phyloP scores from a whole-genome alignment of 169 alveolate species.

The Plasmodium gonderi region DNA sequence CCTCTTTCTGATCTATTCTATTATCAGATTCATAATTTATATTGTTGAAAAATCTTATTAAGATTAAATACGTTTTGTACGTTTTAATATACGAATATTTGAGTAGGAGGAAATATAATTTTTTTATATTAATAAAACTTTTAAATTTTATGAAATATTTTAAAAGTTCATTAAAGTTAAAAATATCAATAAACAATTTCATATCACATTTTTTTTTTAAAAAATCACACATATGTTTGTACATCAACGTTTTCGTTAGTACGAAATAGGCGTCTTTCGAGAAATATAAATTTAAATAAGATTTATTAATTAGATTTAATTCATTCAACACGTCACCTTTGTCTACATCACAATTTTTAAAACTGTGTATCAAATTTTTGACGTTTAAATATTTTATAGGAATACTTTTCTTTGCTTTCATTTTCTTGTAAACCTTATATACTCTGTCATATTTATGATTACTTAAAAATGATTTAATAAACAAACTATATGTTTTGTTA shows the following conservation, averaged over 20 bases:
- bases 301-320: slow-evolving; percentile 35
- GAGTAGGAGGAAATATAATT: slow-evolving; percentile 58
- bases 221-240: slow-evolving; percentile 69
- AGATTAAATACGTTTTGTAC: slow-evolving; percentile 61
- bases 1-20: background rate
- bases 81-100: slow-evolving; percentile 62
- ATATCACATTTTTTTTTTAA: slow-evolving; percentile 73
- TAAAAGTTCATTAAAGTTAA: slow-evolving; percentile 71
- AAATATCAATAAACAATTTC: slow-evolving; percentile 63
- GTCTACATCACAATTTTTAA: slow-evolving; percentile 69
- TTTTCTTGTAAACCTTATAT: slow-evolving; percentile 58
- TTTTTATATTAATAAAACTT: slow-evolving; percentile 66
- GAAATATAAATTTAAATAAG: slow-evolving; percentile 67
- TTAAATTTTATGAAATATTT: slow-evolving; percentile 73
- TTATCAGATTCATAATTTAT: slow-evolving; percentile 33
- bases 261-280: slow-evolving; percentile 70
- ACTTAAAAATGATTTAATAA: slow-evolving; percentile 53
- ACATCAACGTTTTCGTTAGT: slow-evolving; percentile 67
- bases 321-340: slow-evolving; percentile 72
- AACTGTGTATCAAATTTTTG: slow-evolving; percentile 67
- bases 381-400: slow-evolving; percentile 64
- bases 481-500: slow-evolving; percentile 71
- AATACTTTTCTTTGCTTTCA: slow-evolving; percentile 57
- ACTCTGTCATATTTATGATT: slow-evolving; percentile 72
- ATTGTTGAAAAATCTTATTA: slow-evolving; percentile 67